phyloP scores from a whole-genome alignment of 305 asterid genomes.

The Fraxinus baroniana region DNA sequence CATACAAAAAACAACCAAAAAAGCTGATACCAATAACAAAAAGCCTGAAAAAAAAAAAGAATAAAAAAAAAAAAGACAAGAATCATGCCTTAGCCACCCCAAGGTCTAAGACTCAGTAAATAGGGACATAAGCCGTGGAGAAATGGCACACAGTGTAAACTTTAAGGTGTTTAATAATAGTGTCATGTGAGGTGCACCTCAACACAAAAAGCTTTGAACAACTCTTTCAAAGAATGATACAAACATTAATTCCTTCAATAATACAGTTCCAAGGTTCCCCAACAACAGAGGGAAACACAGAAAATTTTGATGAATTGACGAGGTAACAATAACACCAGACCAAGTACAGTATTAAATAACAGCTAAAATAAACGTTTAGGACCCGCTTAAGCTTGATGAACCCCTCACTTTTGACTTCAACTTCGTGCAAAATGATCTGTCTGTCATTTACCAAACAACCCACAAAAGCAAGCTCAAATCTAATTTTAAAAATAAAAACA shows the following conservation, averaged over 20 bases:
- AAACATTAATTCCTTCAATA: background rate
- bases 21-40: background rate
- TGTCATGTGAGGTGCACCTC: background rate
- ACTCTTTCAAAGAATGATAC: background rate
- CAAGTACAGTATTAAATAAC: background rate
- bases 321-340: background rate
- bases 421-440: background rate
- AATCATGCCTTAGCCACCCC: background rate
- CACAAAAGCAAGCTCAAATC: background rate
- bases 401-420: background rate
- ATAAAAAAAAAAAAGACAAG: background rate
- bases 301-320: background rate
- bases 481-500: background rate
- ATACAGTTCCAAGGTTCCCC: background rate
- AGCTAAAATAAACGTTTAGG: background rate
- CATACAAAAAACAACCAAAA: background rate
- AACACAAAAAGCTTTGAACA: background rate
- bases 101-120: background rate
- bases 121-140: background rate
- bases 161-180: background rate
- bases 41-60: background rate
- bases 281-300: background rate
- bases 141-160: background rate
- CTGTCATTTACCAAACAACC: background rate
- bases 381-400: background rate